Evolutionary conservation across 1,284 basidiomycete genomes (phyloP).

Genomic region (Sanguinoderma infundibulare): DNA sequence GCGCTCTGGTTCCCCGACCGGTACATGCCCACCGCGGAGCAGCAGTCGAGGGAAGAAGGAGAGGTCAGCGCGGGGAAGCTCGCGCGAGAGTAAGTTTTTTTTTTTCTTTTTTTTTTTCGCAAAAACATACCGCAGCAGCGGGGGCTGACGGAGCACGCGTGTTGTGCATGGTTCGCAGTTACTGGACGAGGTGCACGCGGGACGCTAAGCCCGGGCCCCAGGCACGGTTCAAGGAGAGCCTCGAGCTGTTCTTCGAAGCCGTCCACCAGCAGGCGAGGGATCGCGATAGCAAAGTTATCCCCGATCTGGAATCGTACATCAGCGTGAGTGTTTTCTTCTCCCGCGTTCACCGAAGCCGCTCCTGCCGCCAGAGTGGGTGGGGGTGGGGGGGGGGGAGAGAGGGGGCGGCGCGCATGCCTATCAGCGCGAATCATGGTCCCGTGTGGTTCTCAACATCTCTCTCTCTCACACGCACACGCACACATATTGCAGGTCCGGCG

Average conservation of each 20-base stretch:
- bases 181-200: constrained; percentile 40
- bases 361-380: too few relatives aligned
- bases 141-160: not conserved
- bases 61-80: constrained; percentile 34
- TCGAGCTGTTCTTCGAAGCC: constrained; percentile 43
- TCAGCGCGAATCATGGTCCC: not conserved
- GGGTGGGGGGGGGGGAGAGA: not conserved
- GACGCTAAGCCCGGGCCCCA: constrained; percentile 36
- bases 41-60: constrained; percentile 22
- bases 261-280: constrained; percentile 40
- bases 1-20: constrained; percentile 40
- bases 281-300: constrained; percentile 36
- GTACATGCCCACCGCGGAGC: constrained; percentile 34
- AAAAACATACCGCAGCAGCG: not conserved
- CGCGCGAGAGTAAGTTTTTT: constrained; percentile 36
- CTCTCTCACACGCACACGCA: not conserved
- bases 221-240: constrained; percentile 41
- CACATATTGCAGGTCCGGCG: constrained; percentile 31
- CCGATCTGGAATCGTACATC: constrained; percentile 46
- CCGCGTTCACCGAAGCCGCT: too few relatives aligned
- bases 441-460: not conserved
- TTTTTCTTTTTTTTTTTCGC: not conserved
- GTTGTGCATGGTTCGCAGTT: constrained; percentile 24
- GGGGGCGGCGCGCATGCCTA: not conserved
- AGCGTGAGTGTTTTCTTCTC: constrained; percentile 28